Evolutionary conservation across 2,329 filamentous ascomycete species (phyloP), one percentile per base, ranked within the genome.

Genomic region (Hymenoscyphus fraxineus): DNA sequence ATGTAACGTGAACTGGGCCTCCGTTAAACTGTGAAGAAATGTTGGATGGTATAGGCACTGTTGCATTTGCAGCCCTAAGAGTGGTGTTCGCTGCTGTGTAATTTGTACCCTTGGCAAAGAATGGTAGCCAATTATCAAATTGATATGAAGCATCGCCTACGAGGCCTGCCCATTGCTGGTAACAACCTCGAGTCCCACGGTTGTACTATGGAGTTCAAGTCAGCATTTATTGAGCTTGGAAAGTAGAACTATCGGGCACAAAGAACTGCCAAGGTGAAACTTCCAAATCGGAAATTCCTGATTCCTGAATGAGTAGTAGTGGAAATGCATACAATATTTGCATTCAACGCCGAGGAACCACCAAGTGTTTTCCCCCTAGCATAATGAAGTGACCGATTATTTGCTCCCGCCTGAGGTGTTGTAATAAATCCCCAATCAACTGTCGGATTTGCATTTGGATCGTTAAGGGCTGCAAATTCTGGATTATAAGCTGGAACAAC

Each of bases 71-170:
- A 7, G 66, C 66, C 44, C 74, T 70, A 10, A 60, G 60, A 47
- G 73, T 56, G 9, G 9, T 54, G 39, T 76, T 75, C 1, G 75
- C 75, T 35, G 61, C 59, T 38, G 67, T 68, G 62, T 68, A 66
- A 2, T 60, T 56, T 10, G 68, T 64, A 39, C 66, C 67, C 64
- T 78, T 80, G 44, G 73, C 73, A 62, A 82, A 77, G 71, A 80
- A 85, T 1, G 79, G 79, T 16, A 80, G 73, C 38, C 83, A 76
- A 10, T 76, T 76, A 3, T 80, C 72, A 63, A 80, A 82, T 65
- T 76, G 77, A 76, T 82, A 85, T 2, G 75, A 71, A 0, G 76
- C 58, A 61, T 84, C 80, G 1, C 73, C 75, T 0, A 78, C 74
- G 2, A 76, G 68, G 39, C 75, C 69, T 1, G 76, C 79, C 82